Base-by-base conservation (phyloP, 78 protist species). In the Emiliania huxleyi region DNA sequence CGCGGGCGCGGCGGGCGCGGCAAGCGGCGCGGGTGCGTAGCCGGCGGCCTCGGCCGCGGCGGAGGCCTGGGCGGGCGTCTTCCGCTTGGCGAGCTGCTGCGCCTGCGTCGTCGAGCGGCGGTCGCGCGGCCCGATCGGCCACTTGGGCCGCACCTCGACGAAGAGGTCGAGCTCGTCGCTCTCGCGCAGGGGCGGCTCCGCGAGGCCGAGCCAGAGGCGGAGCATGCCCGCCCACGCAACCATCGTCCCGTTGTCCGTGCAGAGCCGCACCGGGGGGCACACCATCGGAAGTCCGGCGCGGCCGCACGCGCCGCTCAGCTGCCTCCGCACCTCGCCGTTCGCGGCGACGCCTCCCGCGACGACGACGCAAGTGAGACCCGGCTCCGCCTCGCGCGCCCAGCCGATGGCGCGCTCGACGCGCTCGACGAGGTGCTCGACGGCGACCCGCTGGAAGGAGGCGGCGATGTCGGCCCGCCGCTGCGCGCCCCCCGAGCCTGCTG, bases 241-340 rank as follows among this genome's bases (percentile, higher is more conserved):
- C 94, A 92, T 92, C 38, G 45, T 81, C 35, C 94, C 94, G 71
- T 92, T 92, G 94, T 92, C 94, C 6, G 91, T 83, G 71, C 88
- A 83, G 43, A 44, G 94, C 33, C 62, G 43, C 19, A 73, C 38
- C 40, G 93, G 93, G 12, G 93, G 93, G 84, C 91, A 89, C 26
- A 38, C 77, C 26, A 89, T 23, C 1, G 52, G 48, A 1, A 89
- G 40, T 15, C 75, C 79, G 6, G 91, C 33, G 35, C 26, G 25
- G 37, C 11, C 4, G 4, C n/a, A 6, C 43, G 42, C 48, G 26
- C 18, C 38, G 19, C 49, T 19, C 26, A 88, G 73, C 38, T 69
- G 37, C 35, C 37, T 2, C 18, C 91, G 69, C 49, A 56, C 79
- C 40, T 22, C 5, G 79, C 5, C 0, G 56, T 90, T 90, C 55